phyloP scores from a whole-genome alignment of 805 yeast genomes.

The Zygotorulaspora chibaensis region DNA sequence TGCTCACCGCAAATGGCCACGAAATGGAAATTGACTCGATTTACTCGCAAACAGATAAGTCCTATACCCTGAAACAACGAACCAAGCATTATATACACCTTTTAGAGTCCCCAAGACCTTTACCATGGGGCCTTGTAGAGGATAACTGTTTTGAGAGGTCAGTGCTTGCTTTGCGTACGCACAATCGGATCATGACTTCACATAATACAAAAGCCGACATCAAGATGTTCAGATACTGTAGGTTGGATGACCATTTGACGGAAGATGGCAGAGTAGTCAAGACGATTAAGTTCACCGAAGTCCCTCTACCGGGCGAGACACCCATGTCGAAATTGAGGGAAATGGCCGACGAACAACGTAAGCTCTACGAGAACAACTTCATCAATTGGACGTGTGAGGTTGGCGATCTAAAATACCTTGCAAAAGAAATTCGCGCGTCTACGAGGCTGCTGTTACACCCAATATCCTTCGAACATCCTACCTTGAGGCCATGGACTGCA shows the following conservation, averaged over 20 bases:
- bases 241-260: background rate
- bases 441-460: conserved; percentile 5
- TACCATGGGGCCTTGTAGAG: background rate
- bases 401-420: conserved; percentile 4
- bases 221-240: background rate
- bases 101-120: background rate
- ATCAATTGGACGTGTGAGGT: conserved; percentile 9
- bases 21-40: conserved; percentile 1
- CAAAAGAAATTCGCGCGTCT: conserved; percentile 4
- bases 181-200: background rate
- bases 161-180: background rate
- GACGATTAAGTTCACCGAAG: background rate
- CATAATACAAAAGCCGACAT: background rate
- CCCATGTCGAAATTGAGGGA: background rate
- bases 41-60: background rate
- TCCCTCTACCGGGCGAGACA: background rate
- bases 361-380: background rate
- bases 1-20: background rate
- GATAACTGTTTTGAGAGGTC: background rate
- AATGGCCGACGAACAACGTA: background rate
- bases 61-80: background rate
- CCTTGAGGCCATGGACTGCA: conserved; percentile 8
- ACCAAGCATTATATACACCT: background rate
- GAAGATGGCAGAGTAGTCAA: conserved; percentile 2
- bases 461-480: conserved; percentile 6